Evolutionary conservation across 2,329 filamentous ascomycete species (phyloP), one percentile per base, ranked within the genome.

Genomic region (Seiridium unicorne): DNA sequence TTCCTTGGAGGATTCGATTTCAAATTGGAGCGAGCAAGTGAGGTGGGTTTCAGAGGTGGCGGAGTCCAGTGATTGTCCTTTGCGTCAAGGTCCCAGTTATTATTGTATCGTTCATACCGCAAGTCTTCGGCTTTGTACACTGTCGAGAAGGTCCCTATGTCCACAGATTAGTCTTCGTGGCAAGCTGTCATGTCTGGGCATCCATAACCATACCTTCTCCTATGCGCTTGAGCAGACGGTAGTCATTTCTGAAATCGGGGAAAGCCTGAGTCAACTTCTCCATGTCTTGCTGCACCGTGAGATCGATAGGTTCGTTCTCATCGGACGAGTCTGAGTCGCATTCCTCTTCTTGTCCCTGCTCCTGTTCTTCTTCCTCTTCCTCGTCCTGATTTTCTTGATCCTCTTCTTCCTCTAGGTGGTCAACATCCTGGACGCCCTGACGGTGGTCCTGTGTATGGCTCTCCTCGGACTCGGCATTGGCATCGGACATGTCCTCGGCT

Each of bases 51-150:
- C 9, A 86, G 72, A 0, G 88, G 86, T n/a, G 88, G 89, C n/a
- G 87, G 84, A 26, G 82, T 81, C 86, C 88, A 93, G 53, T 83
- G 80, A 59, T 87, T 83, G 47, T 88, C 86, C 64, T 83, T 74
- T 64, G 84, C 82, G 60, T 88, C 88, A 44, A 90, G 74, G 70
- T 98, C 93, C 93, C 94, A 98, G 64, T 89, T 85, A 72, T 97
- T 97, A 64, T 90, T 81, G 75, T 92, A 96, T 61, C 84, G 81
- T 64, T 95, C 86, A 73, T 97, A 97, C 59, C 89, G 82, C 34
- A 98, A 78, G 72, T 99, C 95, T 75, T 98, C 93, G 26, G 96
- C 95, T 75, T 99, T 99, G 83, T 99, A 99, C 10, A 99, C 95
- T 2, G 95, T 98, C 0, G 95, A 98, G 73, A 99, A 99, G 1